Evolutionary conservation across 2,329 filamentous ascomycete genomes (phyloP).

Genomic region (Sporothrix humicola): DNA sequence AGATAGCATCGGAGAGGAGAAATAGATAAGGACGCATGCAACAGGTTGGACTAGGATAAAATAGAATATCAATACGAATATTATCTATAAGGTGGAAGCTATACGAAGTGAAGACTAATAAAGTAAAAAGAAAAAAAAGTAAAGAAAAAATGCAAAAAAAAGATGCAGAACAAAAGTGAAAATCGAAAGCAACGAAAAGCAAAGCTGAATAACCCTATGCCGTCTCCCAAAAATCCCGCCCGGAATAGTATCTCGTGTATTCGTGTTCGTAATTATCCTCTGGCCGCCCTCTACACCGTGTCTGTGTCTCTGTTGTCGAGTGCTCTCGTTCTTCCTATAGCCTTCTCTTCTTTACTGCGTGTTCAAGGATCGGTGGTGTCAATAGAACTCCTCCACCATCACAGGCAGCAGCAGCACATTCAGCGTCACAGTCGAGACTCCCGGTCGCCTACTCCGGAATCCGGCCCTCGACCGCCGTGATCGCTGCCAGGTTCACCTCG

Average conservation of each 20-base stretch:
- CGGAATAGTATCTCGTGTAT: slow-evolving; percentile 29
- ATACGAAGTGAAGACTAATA: not conserved
- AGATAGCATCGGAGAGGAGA: not conserved
- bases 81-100: slow-evolving; percentile 20
- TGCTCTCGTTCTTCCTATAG: not conserved
- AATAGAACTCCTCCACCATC: not conserved
- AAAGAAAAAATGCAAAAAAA: not conserved
- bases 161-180: not conserved
- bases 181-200: not conserved
- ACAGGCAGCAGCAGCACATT: not conserved
- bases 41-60: not conserved
- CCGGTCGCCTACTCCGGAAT: slow-evolving; percentile 47
- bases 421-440: no score
- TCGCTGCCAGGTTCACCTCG: slow-evolving; percentile 62
- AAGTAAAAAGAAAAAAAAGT: slow-evolving; percentile 21
- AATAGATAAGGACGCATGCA: not conserved
- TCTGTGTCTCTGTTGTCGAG: no score
- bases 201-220: slow-evolving; percentile 4
- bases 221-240: slow-evolving; percentile 23
- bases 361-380: not conserved
- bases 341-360: no score
- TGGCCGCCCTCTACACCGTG: not conserved
- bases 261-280: slow-evolving; percentile 17
- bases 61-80: not conserved
- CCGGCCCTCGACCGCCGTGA: slow-evolving; percentile 60